A percentile compares a stretch with the other conserved stretches of the same genome.
Conservation (phyloP, 2,329 filamentous ascomycete species). For the Sarocladium brachiariae region DNA sequence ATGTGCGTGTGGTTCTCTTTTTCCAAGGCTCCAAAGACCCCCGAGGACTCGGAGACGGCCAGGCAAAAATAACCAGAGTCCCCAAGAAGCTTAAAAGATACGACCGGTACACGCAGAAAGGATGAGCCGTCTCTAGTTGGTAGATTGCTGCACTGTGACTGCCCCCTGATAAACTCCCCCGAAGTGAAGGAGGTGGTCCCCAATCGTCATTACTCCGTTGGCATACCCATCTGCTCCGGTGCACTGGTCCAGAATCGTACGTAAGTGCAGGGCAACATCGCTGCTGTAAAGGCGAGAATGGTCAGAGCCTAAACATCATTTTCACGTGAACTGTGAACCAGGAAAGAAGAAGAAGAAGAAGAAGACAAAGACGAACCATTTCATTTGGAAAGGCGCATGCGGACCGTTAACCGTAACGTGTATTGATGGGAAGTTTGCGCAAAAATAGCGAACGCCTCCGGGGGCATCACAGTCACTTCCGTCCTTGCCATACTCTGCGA, state of each 20-base stretch:
- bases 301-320: background rate
- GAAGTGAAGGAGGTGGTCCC: too few relatives aligned
- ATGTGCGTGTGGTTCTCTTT: constrained; percentile 37
- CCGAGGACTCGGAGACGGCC: constrained; percentile 19
- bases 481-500: background rate
- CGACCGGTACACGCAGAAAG: too few relatives aligned
- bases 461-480: background rate
- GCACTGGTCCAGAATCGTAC: background rate
- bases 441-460: background rate
- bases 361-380: background rate
- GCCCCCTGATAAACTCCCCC: too few relatives aligned
- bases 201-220: background rate
- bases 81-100: too few relatives aligned
- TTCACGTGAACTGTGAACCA: too few relatives aligned
- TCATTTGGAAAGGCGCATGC: background rate
- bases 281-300: background rate
- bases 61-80: too few relatives aligned
- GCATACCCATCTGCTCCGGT: background rate
- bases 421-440: background rate
- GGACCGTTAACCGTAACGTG: background rate
- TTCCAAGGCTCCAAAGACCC: constrained; percentile 21
- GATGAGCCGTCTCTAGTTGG: too few relatives aligned
- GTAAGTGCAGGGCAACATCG: background rate
- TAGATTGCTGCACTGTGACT: too few relatives aligned
- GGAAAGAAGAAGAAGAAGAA: background rate